These are phyloP conservation scores for Kalanchoe fedtschenkoi DNA, from an alignment of 164 flowering plant genomes.

Conservation along the genomic window DNA sequence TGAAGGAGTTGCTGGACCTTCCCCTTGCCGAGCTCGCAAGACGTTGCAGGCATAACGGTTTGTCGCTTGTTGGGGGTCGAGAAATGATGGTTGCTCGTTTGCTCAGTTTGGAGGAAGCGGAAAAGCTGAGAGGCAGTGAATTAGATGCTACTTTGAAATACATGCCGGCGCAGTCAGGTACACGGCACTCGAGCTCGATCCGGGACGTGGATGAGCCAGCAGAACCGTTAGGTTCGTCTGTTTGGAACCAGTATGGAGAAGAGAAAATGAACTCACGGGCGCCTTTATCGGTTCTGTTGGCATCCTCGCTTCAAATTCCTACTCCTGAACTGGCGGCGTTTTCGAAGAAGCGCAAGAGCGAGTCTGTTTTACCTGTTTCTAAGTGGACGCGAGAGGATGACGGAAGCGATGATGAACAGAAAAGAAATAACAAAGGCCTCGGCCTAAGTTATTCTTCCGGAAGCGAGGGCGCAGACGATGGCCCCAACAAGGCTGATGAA, in stretches of 20 bases:
- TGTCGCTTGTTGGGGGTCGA: conserved; percentile 93
- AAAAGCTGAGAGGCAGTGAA: conserved; percentile 63
- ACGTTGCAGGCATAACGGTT: conserved; percentile 95
- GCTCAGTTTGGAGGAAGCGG: conserved; percentile 93
- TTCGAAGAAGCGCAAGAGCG: conserved; percentile 44
- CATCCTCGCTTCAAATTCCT: conserved; percentile 37
- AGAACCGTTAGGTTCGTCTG: conserved; percentile 37
- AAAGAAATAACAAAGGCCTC: conserved; percentile 37
- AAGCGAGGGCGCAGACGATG: conserved; percentile 74
- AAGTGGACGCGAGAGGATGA: conserved; percentile 97
- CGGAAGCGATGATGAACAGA: conserved; percentile 77
- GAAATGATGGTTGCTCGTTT: conserved; percentile 95
- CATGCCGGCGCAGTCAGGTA: conserved; percentile 38
- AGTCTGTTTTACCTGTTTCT: conserved; percentile 63
- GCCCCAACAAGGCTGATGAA: conserved; percentile 33
- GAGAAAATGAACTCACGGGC: conserved; percentile 28
- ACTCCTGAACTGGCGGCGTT: conserved; percentile 59
- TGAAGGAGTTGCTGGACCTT: conserved; percentile 62
- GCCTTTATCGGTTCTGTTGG: conserved; percentile 24
- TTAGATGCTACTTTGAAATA: conserved; percentile 63
- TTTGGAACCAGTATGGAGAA: conserved; percentile 46
- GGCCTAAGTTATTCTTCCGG: conserved; percentile 93
- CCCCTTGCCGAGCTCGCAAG: conserved; percentile 88
- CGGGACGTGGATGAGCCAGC: conserved; percentile 27
- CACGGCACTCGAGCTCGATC: conserved; percentile 32